Evolutionary conservation across 2,329 filamentous ascomycete species (phyloP).

Genomic region (Xylariaceae sp.): DNA sequence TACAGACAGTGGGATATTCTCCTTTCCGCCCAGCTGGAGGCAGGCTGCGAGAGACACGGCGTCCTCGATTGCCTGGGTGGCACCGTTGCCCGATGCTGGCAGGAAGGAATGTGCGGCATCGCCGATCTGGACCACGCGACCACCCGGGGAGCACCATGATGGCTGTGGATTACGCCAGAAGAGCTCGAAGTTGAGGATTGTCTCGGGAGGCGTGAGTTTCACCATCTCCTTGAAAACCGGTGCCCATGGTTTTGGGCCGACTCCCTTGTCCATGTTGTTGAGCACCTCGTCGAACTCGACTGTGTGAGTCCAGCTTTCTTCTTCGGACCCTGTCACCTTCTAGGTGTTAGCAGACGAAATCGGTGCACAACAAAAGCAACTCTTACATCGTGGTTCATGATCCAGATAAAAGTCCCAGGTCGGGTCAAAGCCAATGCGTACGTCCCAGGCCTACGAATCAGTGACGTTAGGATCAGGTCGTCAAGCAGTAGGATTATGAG

Average conservation of each 20-base stretch:
- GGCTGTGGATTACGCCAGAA: slow-evolving; percentile 39
- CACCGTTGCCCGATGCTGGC: slow-evolving; percentile 39
- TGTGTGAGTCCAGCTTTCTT: slow-evolving; percentile 36
- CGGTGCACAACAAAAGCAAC: background rate
- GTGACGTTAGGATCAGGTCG: slow-evolving; percentile 21
- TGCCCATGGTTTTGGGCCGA: slow-evolving; percentile 31
- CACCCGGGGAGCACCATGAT: slow-evolving; percentile 34
- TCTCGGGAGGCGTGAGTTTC: slow-evolving; percentile 30
- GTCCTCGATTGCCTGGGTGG: slow-evolving; percentile 41
- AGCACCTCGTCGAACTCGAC: slow-evolving; percentile 34
- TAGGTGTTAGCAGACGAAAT: slow-evolving; percentile 10
- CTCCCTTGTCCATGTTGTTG: slow-evolving; percentile 34
- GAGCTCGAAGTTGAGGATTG: slow-evolving; percentile 38
- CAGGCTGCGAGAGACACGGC: slow-evolving; percentile 36
- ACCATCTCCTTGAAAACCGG: slow-evolving; percentile 34
- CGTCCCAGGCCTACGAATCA: slow-evolving; percentile 36
- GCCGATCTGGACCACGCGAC: slow-evolving; percentile 35
- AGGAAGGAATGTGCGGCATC: slow-evolving; percentile 40
- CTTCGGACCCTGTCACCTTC: slow-evolving; percentile 34
- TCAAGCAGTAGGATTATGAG: slow-evolving; percentile 29
- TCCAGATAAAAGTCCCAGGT: slow-evolving; percentile 34
- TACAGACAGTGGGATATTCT: slow-evolving; percentile 31
- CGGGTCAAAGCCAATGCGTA: slow-evolving; percentile 34
- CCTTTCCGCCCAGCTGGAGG: slow-evolving; percentile 34
- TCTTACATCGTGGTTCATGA: slow-evolving; percentile 37